Percentiles rank a stretch among this genome's conserved stretches.
phyloP scores from a whole-genome alignment of 2,329 filamentous ascomycete species.

The Microcera coccophila region DNA sequence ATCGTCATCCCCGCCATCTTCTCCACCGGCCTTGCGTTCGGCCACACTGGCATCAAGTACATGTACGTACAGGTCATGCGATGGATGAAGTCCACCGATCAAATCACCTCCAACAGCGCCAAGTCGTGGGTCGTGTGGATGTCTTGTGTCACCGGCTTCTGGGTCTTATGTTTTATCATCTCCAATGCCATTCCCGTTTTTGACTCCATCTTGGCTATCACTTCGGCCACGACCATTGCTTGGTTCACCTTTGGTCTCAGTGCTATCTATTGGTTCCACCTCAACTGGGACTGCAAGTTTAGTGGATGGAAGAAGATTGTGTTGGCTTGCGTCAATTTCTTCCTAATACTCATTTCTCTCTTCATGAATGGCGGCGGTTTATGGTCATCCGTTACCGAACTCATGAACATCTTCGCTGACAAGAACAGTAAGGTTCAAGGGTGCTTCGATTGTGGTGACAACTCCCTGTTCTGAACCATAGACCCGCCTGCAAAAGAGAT shows the following conservation, averaged over 20 bases:
- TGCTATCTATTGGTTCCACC: conserved; percentile 35
- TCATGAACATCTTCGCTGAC: conserved; percentile 30
- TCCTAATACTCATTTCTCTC: conserved; percentile 30
- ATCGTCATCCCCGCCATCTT: conserved; percentile 30
- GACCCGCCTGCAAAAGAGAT: background rate
- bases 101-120: conserved; percentile 31
- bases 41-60: conserved; percentile 34
- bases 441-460: conserved; percentile 33
- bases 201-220: conserved; percentile 36
- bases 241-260: conserved; percentile 38
- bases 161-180: conserved; percentile 33
- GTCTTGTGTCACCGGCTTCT: conserved; percentile 31
- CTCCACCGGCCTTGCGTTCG: conserved; percentile 31
- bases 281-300: conserved; percentile 33
- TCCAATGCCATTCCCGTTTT: conserved; percentile 38
- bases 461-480: conserved; percentile 29
- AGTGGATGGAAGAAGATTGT: conserved; percentile 27
- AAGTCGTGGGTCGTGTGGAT: conserved; percentile 36
- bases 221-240: conserved; percentile 34
- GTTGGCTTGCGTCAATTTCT: conserved; percentile 27
- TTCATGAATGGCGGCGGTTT: conserved; percentile 36
- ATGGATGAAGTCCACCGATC: conserved; percentile 28
- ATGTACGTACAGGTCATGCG: conserved; percentile 34
- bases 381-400: conserved; percentile 32
- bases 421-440: conserved; percentile 27